Evolutionary conservation across 1,139 yeast genomes (phyloP), one percentile per base, ranked within the genome.

Genomic region (Casaregolazyma suthepensis): DNA sequence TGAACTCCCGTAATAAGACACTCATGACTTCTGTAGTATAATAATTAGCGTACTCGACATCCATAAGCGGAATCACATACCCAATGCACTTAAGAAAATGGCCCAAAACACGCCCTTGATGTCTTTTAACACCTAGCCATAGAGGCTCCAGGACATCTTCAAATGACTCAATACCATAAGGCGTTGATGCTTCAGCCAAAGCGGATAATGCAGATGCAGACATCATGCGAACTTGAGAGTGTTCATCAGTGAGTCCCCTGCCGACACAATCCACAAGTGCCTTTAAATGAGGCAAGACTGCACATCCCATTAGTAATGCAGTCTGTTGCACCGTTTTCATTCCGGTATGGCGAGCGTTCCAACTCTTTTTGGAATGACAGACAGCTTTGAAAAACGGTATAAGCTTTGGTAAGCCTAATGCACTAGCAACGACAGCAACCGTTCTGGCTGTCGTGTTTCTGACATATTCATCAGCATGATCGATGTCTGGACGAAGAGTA

Each of bases 311-410:
- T 26, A 84, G 66, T 1, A 80, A 68, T 13, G 95, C 85, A 43
- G 89, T 76, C 62, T 88, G 95, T 63, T 87, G 95, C 18, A 90
- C 77, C 17, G 83, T 81, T 62, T 82, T 85, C 17, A 84, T 79
- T 56, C 97, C 98, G 0, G 96, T 88, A 60, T 88, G 96, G 49
- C 96, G 80, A 0, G 96, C 91, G 61, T 81, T 81, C 94, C 96
- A 86, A 53, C 83, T 81, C 64, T 85, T 87, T 63, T 82, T 84
- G 0, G 96, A 86, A 53, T 77, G 78, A 53, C 94, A 83, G 1
- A 89, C 94, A 0, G 97, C 96, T 56, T 77, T 80, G 38, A 93
- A 68, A 65, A 93, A 90, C 0, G 97, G 97, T 15, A 93, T 64
- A 51, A 89, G 69, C 2, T 80, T 72, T 1, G 80, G 82, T 7